These are phyloP conservation scores for Wakefieldia striispora DNA, from an alignment of 768 basidiomycete species.

Conservation along the genomic window DNA sequence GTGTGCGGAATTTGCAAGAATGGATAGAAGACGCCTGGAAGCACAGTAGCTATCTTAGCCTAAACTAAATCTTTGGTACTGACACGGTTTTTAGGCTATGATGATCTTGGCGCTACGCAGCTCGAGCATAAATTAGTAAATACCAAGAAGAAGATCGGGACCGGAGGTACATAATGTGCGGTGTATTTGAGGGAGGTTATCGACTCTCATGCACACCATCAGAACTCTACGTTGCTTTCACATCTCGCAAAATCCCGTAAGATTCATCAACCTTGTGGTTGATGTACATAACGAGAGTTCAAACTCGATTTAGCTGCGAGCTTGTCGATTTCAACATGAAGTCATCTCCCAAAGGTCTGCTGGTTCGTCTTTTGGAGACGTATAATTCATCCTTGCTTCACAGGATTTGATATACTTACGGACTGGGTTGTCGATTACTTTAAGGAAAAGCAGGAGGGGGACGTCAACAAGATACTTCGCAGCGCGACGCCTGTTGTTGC, in stretches of 20 bases:
- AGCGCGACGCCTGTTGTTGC: slow-evolving; percentile 49
- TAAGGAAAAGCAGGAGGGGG: slow-evolving; percentile 33
- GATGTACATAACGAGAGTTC: background rate
- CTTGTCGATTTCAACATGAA: slow-evolving; percentile 65
- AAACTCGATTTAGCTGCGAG: slow-evolving; percentile 40
- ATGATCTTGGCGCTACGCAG: slow-evolving; percentile 62
- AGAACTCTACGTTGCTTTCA: slow-evolving; percentile 82
- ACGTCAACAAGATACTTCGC: slow-evolving; percentile 53
- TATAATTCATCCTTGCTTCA: background rate
- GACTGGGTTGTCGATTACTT: slow-evolving; percentile 83
- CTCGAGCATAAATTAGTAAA: slow-evolving; percentile 51
- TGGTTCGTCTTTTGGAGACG: background rate
- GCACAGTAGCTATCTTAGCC: slow-evolving; percentile 40
- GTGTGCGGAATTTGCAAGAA: slow-evolving; percentile 69
- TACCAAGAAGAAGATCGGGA: slow-evolving; percentile 78
- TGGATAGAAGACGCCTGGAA: slow-evolving; percentile 86
- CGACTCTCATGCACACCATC: slow-evolving; percentile 1
- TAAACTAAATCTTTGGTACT: background rate
- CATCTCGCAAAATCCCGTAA: slow-evolving; percentile 79
- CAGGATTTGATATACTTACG: slow-evolving; percentile 49
- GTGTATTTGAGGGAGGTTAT: background rate
- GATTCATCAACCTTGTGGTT: slow-evolving; percentile 23
- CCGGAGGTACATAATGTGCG: slow-evolving; percentile 56
- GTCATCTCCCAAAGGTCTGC: slow-evolving; percentile 43
- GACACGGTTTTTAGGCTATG: slow-evolving; percentile 52